phyloP scores from a whole-genome alignment of 768 basidiomycete genomes.

The Naganishia onofrii region DNA sequence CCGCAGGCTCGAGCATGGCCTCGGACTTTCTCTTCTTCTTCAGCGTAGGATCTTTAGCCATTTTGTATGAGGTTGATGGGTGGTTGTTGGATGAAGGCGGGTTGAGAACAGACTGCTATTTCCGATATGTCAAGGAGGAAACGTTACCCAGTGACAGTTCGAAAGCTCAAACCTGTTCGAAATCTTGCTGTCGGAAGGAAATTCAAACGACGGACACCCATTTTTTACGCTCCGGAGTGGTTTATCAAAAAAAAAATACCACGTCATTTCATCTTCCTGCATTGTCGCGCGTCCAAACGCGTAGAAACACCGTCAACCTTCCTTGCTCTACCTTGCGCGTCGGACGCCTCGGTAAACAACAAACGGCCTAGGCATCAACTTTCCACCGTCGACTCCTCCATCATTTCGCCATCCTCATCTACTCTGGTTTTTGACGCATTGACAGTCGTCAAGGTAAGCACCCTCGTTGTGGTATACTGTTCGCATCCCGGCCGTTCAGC shows the following conservation, averaged over 20 bases:
- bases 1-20: conserved; percentile 41
- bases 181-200: conserved; percentile 1
- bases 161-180: not conserved
- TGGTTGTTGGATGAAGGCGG: not conserved
- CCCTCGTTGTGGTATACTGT: conserved; percentile 6
- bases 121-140: not conserved
- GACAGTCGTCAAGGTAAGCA: conserved; percentile 21
- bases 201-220: not conserved
- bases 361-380: conserved; percentile 4
- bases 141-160: no score
- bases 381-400: conserved; percentile 8
- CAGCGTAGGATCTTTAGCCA: conserved; percentile 41
- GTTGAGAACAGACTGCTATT: not conserved
- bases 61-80: conserved; percentile 9
- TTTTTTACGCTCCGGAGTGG: not conserved
- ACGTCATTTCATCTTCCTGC: not conserved
- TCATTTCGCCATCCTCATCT: conserved; percentile 9
- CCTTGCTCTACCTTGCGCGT: not conserved
- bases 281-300: not conserved
- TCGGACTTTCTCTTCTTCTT: conserved; percentile 52
- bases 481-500: conserved; percentile 18
- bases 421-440: not conserved
- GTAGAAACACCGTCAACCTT: conserved; percentile 13
- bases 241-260: no score
- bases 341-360: conserved; percentile 9